Base-by-base conservation (phyloP, 202 grass and related monocot species). In the Carex arenaria region DNA sequence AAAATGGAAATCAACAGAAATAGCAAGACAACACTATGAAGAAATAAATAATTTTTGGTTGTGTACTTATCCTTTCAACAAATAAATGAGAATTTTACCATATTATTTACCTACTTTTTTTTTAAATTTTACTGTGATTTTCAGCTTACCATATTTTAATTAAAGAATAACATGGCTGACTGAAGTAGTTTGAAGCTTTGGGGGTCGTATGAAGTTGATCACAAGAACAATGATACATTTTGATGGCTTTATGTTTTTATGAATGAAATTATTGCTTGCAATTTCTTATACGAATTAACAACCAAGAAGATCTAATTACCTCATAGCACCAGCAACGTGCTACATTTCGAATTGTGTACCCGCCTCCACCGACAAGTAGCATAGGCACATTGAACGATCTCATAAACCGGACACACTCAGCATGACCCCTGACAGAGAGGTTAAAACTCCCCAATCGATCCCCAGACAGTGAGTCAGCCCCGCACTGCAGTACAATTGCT, bases 281-380 rank as follows among this genome's bases (percentile, higher is more conserved):
- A 18, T 67, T 38, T 36, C 31, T 67, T 75, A 18, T 55, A 54
- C 49, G 55, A 30, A 4, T 17, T 30, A 18, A 53, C 2, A 30
- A 14, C 22, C 10, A 73, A 73, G 2, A 52, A 4, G 30, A 15
- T 7, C 0, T 67, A 11, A 59, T 77, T 83, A 99, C 96, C 96
- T 99, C 96, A 60, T 99, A 99, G 84, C 93, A 95, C 96, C 96
- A 99, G 70, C 96, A 99, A 0, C 93, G 78, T 52, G 96, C 96
- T 49, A 99, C 96, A 10, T 99, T 99, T 80, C 91, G 90, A 31
- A 99, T 92, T 51, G 93, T 99, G 83, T 99, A 99, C 1, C 96
- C 96, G 2, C 96, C 96, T 12, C 96, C 96, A 85, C 96, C 96
- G 82, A 98, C 75, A 47, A 98, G 60, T 59, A 98, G 40, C 43